Evolutionary conservation across 1,284 basidiomycete genomes (phyloP).

Genomic region (Trametes polyzona): DNA sequence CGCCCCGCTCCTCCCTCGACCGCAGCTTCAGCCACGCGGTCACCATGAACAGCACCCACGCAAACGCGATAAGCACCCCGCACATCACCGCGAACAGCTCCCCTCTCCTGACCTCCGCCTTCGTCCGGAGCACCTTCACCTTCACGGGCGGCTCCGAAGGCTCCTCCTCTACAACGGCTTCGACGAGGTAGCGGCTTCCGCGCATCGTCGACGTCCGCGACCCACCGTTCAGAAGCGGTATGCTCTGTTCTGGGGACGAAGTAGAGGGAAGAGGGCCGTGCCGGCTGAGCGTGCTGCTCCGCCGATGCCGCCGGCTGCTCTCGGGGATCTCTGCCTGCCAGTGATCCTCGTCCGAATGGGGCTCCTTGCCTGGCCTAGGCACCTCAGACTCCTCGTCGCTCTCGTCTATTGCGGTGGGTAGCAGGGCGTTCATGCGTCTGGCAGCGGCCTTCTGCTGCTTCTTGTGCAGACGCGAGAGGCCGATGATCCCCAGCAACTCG

Average conservation of each 20-base stretch:
- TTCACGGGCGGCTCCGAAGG: slow-evolving; percentile 15
- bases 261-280: slow-evolving; percentile 22
- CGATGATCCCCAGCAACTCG: slow-evolving; percentile 57
- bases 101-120: slow-evolving; percentile 52
- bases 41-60: slow-evolving; percentile 71
- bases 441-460: slow-evolving; percentile 36
- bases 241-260: slow-evolving; percentile 29
- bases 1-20: slow-evolving; percentile 41
- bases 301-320: slow-evolving; percentile 10
- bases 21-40: slow-evolving; percentile 64
- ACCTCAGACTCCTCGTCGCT: slow-evolving; percentile 12
- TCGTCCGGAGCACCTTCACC: slow-evolving; percentile 37
- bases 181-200: slow-evolving; percentile 31
- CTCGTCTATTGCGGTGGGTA: slow-evolving; percentile 27
- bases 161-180: slow-evolving; percentile 18
- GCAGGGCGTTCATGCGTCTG: slow-evolving; percentile 22
- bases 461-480: slow-evolving; percentile 51
- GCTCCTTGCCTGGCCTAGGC: slow-evolving; percentile 5
- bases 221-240: slow-evolving; percentile 29
- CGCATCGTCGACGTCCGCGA: slow-evolving; percentile 28
- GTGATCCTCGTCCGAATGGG: slow-evolving; percentile 14
- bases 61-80: slow-evolving; percentile 49
- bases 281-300: slow-evolving; percentile 25
- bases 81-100: slow-evolving; percentile 50
- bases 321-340: slow-evolving; percentile 14